phyloP scores from a whole-genome alignment of 495 filamentous ascomycete genomes.

The Daldinia grandis region DNA sequence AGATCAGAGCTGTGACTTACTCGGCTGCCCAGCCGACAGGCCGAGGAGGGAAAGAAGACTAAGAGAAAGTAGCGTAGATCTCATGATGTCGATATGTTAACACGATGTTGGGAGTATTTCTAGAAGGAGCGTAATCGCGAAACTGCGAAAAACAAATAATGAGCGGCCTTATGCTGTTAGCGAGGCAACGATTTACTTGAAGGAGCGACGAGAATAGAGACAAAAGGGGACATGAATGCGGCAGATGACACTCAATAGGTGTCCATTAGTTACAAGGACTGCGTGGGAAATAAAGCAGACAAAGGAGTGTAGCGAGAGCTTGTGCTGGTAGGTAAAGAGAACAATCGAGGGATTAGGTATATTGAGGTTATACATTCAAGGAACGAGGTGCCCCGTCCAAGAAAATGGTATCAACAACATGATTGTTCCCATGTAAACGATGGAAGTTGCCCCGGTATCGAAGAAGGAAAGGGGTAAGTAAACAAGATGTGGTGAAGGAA shows the following conservation, averaged over 20 bases:
- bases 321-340: slow-evolving; percentile 14
- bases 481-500: slow-evolving; percentile 41
- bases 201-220: slow-evolving; percentile 29
- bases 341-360: slow-evolving; percentile 16
- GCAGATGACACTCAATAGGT: slow-evolving; percentile 19
- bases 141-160: slow-evolving; percentile 23
- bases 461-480: slow-evolving; percentile 16
- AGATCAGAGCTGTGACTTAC: slow-evolving; percentile 32
- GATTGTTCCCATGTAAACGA: neutral
- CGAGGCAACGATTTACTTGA: slow-evolving; percentile 20
- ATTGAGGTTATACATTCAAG: slow-evolving; percentile 22
- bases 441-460: slow-evolving; percentile 34
- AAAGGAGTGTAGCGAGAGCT: slow-evolving; percentile 29
- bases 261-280: slow-evolving; percentile 25
- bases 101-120: slow-evolving; percentile 9
- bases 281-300: slow-evolving; percentile 17
- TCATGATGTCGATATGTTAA: slow-evolving; percentile 36
- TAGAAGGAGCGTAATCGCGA: slow-evolving; percentile 7
- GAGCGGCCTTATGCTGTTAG: slow-evolving; percentile 31
- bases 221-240: slow-evolving; percentile 28
- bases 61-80: slow-evolving; percentile 25
- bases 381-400: slow-evolving; percentile 4
- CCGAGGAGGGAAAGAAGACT: slow-evolving; percentile 36
- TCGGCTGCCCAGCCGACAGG: slow-evolving; percentile 42
- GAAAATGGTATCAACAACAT: slow-evolving; percentile 22